phyloP scores from a whole-genome alignment of 2,329 filamentous ascomycete species.

The Talaromyces sp. region DNA sequence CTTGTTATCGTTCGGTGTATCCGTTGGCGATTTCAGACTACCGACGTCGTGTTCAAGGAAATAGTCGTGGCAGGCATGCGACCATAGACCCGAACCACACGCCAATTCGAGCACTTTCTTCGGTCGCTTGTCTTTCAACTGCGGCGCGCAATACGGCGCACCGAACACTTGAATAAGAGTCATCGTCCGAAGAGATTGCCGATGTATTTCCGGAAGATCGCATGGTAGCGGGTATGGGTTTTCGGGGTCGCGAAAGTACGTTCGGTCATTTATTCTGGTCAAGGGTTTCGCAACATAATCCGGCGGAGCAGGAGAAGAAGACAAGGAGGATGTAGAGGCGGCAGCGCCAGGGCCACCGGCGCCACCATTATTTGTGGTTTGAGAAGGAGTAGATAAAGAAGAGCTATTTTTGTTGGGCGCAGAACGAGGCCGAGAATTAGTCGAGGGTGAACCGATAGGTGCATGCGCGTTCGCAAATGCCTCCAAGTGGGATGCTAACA shows the following conservation, averaged over 20 bases:
- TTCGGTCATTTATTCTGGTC: conserved; percentile 71
- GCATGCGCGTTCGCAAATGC: neutral
- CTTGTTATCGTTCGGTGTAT: neutral
- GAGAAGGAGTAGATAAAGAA: conserved; percentile 2
- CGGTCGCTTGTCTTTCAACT: conserved; percentile 64
- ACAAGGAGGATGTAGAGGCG: conserved; percentile 32
- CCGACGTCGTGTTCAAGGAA: conserved; percentile 61
- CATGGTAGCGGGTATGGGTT: conserved; percentile 80
- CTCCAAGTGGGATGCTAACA: conserved; percentile 4
- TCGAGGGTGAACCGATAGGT: neutral
- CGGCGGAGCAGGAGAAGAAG: conserved; percentile 33
- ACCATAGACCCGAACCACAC: conserved; percentile 88
- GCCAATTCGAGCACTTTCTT: conserved; percentile 77
- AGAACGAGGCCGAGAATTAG: conserved; percentile 1
- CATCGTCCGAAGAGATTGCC: conserved; percentile 79
- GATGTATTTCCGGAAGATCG: conserved; percentile 81
- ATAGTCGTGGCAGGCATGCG: conserved; percentile 78
- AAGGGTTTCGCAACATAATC: conserved; percentile 55
- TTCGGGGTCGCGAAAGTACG: conserved; percentile 71
- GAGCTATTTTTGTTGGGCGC: neutral
- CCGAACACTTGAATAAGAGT: conserved; percentile 79
- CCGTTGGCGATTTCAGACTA: neutral
- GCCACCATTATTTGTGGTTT: conserved; percentile 15
- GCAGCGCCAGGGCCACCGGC: conserved; percentile 24
- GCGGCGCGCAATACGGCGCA: conserved; percentile 70